These are phyloP conservation scores for Fomitopsis betulina DNA, from an alignment of 1,284 basidiomycete genomes.

Conservation along the genomic window DNA sequence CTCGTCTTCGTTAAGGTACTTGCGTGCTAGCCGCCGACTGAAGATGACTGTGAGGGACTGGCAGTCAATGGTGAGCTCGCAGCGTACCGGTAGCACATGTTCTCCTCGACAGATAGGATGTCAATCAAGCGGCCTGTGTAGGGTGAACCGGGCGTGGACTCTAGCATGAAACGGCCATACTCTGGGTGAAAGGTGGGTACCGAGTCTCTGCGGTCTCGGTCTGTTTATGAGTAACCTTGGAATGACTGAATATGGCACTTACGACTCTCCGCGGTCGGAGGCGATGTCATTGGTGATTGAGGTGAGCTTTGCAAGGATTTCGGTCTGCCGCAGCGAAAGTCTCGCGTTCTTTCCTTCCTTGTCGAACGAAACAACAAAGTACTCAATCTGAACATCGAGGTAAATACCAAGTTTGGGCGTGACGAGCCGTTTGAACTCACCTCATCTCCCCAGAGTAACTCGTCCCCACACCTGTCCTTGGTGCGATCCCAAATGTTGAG, in stretches of 20 bases:
- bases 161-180: conserved; percentile 98
- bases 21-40: conserved; percentile 82
- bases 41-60: not conserved
- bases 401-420: not conserved
- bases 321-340: conserved; percentile 88
- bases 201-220: conserved; percentile 44
- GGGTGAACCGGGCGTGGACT: conserved; percentile 94
- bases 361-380: conserved; percentile 92
- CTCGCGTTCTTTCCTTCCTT: conserved; percentile 76
- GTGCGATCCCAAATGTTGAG: conserved; percentile 88
- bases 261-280: conserved; percentile 58
- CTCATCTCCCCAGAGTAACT: conserved; percentile 99
- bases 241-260: conserved; percentile 21
- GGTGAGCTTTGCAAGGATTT: conserved; percentile 85
- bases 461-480: conserved; percentile 91
- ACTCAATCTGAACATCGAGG: conserved; percentile 73
- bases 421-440: conserved; percentile 35
- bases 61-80: not conserved
- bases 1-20: conserved; percentile 83
- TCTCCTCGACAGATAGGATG: conserved; percentile 84
- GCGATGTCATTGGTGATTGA: conserved; percentile 65
- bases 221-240: conserved; percentile 2
- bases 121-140: conserved; percentile 87
- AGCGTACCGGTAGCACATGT: conserved; percentile 61
- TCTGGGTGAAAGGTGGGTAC: conserved; percentile 98